These are phyloP conservation scores for Pisolithus tinctorius DNA, from an alignment of 768 basidiomycete genomes.

Conservation along the genomic window DNA sequence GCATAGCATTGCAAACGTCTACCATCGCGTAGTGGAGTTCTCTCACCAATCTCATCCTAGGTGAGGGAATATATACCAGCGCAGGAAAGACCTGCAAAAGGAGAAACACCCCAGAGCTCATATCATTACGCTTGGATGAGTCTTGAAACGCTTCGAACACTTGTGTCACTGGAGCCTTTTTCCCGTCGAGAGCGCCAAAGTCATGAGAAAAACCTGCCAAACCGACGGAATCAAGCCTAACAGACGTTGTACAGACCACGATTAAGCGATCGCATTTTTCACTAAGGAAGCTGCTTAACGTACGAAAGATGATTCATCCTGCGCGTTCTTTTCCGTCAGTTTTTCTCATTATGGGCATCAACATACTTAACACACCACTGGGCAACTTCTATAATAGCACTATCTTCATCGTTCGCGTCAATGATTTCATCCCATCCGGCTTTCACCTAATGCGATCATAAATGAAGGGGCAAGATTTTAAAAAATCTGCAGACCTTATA, in stretches of 20 bases:
- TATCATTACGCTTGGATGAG: constrained; percentile 1
- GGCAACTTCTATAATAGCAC: constrained; percentile 28
- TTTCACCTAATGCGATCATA: constrained; percentile 17
- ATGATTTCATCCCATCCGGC: constrained; percentile 19
- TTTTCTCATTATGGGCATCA: not conserved
- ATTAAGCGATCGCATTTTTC: no score
- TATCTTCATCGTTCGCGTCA: constrained; percentile 3
- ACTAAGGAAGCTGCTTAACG: not conserved
- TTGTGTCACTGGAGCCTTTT: constrained; percentile 18
- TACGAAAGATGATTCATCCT: constrained; percentile 25
- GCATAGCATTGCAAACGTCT: no score
- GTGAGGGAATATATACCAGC: not conserved
- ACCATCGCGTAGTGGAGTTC: no score
- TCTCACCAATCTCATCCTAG: no score
- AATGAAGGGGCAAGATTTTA: not conserved
- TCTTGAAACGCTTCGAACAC: constrained; percentile 16
- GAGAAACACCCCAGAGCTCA: constrained; percentile 17
- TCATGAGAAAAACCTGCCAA: constrained; percentile 41
- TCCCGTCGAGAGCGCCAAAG: constrained; percentile 37
- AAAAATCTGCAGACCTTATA: constrained; percentile 15
- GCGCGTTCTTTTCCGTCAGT: not conserved
- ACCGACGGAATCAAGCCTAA: constrained; percentile 38
- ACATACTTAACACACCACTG: constrained; percentile 11
- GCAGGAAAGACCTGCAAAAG: constrained; percentile 26
- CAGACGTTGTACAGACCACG: not conserved